Percentiles rank a stretch among this genome's conserved stretches.
Conservation (phyloP, 2,329 filamentous ascomycete genomes). For the Tothia fuscella region DNA sequence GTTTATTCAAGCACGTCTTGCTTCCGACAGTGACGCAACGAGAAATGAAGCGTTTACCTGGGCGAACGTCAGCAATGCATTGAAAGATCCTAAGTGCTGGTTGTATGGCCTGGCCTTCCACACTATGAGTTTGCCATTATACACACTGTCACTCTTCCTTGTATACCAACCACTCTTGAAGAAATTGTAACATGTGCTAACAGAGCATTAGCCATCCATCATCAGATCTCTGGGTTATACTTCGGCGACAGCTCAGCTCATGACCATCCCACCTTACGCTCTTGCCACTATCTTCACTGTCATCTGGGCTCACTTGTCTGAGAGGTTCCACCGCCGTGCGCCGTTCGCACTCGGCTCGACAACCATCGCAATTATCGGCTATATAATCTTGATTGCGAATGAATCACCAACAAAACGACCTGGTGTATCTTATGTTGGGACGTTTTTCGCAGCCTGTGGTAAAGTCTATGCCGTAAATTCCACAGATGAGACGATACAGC, state of each 20-base stretch:
- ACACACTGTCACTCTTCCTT: constrained; percentile 50
- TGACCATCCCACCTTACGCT: constrained; percentile 53
- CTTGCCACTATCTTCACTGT: constrained; percentile 48
- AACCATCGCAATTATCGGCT: constrained; percentile 51
- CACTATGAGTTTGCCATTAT: constrained; percentile 44
- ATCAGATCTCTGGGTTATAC: constrained; percentile 39
- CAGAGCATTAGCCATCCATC: constrained; percentile 40
- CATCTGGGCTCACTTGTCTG: constrained; percentile 46
- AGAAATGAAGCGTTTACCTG: constrained; percentile 5
- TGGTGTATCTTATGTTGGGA: constrained; percentile 51
- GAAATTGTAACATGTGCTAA: neutral
- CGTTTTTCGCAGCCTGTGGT: constrained; percentile 56
- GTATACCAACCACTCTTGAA: constrained; percentile 11
- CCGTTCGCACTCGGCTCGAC: constrained; percentile 47
- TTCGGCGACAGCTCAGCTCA: constrained; percentile 47
- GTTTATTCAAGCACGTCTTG: constrained; percentile 49
- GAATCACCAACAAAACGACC: constrained; percentile 44
- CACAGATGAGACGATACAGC: constrained; percentile 57
- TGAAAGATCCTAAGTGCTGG: constrained; percentile 53
- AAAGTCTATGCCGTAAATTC: too few relatives aligned
- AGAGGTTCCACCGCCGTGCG: constrained; percentile 45
- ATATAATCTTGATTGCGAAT: constrained; percentile 51
- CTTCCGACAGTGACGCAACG: constrained; percentile 3
- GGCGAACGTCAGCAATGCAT: constrained; percentile 26
- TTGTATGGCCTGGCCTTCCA: constrained; percentile 51